Evolutionary conservation across 345 rosid genomes (phyloP).

Genomic region (Xanthoceras sorbifolium): DNA sequence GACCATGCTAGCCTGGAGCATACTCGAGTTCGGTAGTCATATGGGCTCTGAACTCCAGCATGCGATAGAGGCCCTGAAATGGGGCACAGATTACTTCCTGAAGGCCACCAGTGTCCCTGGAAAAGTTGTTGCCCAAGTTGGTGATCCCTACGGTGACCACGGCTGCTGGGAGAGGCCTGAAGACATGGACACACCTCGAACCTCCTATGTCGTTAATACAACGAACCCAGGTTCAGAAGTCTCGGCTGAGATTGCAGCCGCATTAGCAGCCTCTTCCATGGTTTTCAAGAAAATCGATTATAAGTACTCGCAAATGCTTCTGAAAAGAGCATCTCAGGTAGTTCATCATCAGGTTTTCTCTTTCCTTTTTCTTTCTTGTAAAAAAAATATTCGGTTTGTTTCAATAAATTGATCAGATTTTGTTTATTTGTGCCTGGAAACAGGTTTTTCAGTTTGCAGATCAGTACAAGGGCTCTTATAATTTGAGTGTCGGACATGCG

Average conservation of each 20-base stretch:
- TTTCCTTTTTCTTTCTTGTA: not conserved
- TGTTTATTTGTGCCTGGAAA: not conserved
- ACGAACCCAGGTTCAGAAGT: slow-evolving; percentile 73
- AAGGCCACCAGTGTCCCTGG: slow-evolving; percentile 54
- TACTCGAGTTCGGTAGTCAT: slow-evolving; percentile 58
- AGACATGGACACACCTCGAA: slow-evolving; percentile 92
- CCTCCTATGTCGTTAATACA: slow-evolving; percentile 51
- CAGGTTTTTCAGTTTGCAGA: slow-evolving; percentile 81
- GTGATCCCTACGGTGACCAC: slow-evolving; percentile 65
- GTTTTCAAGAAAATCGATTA: slow-evolving; percentile 47
- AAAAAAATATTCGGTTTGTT: not conserved
- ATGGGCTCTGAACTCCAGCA: slow-evolving; percentile 44
- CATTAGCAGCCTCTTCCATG: slow-evolving; percentile 77
- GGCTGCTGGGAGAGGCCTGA: slow-evolving; percentile 89
- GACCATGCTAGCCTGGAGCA: slow-evolving; percentile 75
- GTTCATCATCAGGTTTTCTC: not conserved
- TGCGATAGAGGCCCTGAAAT: slow-evolving; percentile 59
- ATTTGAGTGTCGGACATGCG: slow-evolving; percentile 34
- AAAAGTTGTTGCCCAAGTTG: slow-evolving; percentile 40
- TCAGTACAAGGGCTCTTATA: slow-evolving; percentile 56
- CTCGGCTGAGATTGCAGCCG: slow-evolving; percentile 80
- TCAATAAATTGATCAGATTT: not conserved
- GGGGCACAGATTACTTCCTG: slow-evolving; percentile 83
- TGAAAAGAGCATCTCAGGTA: slow-evolving; percentile 46
- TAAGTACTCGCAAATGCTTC: slow-evolving; percentile 43